phyloP scores from a whole-genome alignment of 371 early-diverging fungal genomes.

The Mortierella sp. region DNA sequence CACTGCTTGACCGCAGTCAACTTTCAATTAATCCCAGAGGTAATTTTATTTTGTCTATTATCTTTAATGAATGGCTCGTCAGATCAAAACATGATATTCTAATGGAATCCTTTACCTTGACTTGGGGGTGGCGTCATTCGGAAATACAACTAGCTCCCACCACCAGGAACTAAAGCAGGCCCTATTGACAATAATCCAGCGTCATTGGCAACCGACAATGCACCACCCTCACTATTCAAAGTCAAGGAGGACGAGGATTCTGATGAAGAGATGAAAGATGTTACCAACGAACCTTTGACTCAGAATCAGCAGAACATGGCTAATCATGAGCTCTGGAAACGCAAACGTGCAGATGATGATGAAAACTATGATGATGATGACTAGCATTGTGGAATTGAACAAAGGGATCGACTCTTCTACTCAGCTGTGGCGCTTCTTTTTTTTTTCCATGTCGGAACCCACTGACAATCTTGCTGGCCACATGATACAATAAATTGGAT shows the following conservation, averaged over 20 bases:
- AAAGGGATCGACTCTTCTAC: no score
- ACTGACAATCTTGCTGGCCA: no score
- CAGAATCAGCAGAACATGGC: conserved; percentile 47
- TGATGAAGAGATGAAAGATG: conserved; percentile 47
- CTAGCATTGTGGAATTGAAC: no score
- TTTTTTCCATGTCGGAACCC: no score
- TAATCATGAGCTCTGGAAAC: conserved; percentile 50
- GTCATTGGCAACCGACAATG: conserved; percentile 1
- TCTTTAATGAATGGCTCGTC: background rate
- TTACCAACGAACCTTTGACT: conserved; percentile 17
- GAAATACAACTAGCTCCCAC: conserved; percentile 26
- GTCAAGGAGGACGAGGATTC: conserved; percentile 42
- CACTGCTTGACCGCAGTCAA: conserved; percentile 90
- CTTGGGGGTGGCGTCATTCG: background rate
- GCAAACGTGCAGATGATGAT: conserved; percentile 49
- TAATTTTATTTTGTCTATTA: conserved; percentile 24
- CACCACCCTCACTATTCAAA: conserved; percentile 49
- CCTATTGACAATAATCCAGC: conserved; percentile 3
- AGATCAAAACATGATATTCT: background rate
- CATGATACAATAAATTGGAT: no score
- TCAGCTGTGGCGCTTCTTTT: no score
- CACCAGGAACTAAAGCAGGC: conserved; percentile 16
- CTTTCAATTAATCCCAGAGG: conserved; percentile 90
- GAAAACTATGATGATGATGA: conserved; percentile 43
- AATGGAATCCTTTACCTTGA: background rate